Percentiles rank a stretch among this genome's conserved stretches.
phyloP scores from a whole-genome alignment of 139 green algal species.

The Astrephomene gubernaculifera region DNA sequence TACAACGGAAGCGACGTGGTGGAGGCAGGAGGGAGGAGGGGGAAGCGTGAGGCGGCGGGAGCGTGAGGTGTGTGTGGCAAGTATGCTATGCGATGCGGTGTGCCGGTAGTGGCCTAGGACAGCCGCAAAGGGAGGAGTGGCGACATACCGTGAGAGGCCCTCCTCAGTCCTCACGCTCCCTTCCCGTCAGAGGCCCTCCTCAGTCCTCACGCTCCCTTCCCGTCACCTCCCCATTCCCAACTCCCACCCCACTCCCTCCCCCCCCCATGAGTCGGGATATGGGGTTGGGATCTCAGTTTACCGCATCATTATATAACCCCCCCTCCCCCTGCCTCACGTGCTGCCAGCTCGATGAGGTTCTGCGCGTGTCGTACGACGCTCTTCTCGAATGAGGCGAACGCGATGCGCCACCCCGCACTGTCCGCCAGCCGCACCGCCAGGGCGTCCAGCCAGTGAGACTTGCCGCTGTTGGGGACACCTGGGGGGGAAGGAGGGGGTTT shows the following conservation, averaged over 20 bases:
- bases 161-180: neutral
- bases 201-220: neutral
- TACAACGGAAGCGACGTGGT: neutral
- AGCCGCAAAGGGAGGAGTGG: too few species aligned
- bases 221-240: too few species aligned
- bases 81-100: neutral
- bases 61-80: neutral
- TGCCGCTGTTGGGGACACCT: slow-evolving; percentile 96
- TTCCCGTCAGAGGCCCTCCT: neutral
- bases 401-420: slow-evolving; percentile 87
- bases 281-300: too few species aligned
- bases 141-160: neutral
- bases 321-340: slow-evolving; percentile 20
- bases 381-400: slow-evolving; percentile 95
- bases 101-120: too few species aligned
- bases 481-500: neutral
- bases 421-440: slow-evolving; percentile 89
- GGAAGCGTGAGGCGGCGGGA: neutral
- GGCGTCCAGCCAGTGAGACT: slow-evolving; percentile 97
- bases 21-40: neutral
- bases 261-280: too few species aligned
- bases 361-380: slow-evolving; percentile 34
- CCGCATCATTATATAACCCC: too few species aligned
- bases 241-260: too few species aligned
- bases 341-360: slow-evolving; percentile 58